Conservation (phyloP, 2,329 filamentous ascomycete species). For the Beauveria medogensis region DNA sequence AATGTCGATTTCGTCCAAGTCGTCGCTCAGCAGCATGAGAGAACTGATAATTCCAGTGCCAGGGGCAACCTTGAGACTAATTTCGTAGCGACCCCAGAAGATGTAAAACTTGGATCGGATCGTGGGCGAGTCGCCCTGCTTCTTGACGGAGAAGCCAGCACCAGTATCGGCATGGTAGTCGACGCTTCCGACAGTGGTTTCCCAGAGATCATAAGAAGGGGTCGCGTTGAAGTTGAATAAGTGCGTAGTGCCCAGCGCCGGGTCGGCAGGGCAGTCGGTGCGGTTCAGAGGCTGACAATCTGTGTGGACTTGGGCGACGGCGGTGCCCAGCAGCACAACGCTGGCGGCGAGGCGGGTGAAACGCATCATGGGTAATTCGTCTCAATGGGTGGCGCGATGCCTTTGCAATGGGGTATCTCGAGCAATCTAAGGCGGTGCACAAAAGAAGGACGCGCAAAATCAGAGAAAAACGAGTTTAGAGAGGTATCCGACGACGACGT, state of each 20-base stretch:
- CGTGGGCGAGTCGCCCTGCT: slow-evolving; percentile 68
- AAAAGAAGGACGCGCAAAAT: neutral
- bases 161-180: slow-evolving; percentile 53
- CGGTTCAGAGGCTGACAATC: slow-evolving; percentile 68
- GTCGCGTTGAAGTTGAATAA: slow-evolving; percentile 57
- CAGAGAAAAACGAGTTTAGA: neutral
- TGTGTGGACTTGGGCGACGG: slow-evolving; percentile 65
- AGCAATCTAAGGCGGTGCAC: neutral
- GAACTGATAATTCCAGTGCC: slow-evolving; percentile 73
- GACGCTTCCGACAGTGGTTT: slow-evolving; percentile 58
- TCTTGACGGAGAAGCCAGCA: slow-evolving; percentile 62
- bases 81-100: slow-evolving; percentile 74
- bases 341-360: slow-evolving; percentile 22
- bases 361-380: slow-evolving; percentile 16
- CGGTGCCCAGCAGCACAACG: slow-evolving; percentile 36
- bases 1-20: slow-evolving; percentile 84
- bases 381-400: neutral
- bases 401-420: neutral
- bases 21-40: slow-evolving; percentile 75
- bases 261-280: slow-evolving; percentile 59
- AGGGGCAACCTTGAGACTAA: slow-evolving; percentile 66
- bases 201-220: slow-evolving; percentile 55
- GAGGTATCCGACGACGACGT: neutral
- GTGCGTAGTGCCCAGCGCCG: slow-evolving; percentile 59
- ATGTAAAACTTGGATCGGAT: slow-evolving; percentile 75